Evolutionary conservation across 306 rosid genomes (phyloP).

Genomic region (Oxytropis ochrocephala): DNA sequence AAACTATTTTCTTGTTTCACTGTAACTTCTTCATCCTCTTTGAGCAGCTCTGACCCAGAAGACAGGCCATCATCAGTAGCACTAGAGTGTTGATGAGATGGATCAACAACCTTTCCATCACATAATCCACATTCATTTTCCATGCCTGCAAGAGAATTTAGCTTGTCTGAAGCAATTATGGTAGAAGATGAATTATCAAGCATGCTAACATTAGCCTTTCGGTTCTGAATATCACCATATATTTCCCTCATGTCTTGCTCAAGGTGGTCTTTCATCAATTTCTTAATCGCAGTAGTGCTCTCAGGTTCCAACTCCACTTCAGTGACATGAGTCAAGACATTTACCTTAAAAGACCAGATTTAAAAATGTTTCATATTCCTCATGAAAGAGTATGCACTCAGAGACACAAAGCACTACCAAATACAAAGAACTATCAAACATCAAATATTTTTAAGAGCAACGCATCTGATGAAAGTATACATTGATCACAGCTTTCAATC

Average conservation of each 20-base stretch:
- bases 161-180: neutral
- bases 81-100: neutral
- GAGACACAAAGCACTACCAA: neutral
- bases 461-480: neutral
- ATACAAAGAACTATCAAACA: neutral
- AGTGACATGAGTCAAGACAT: constrained; percentile 63
- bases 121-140: neutral
- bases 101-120: constrained; percentile 7
- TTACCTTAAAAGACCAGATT: constrained; percentile 41
- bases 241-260: constrained; percentile 57
- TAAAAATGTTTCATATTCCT: neutral
- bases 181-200: neutral
- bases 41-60: neutral
- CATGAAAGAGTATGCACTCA: neutral
- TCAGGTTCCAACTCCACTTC: constrained; percentile 20
- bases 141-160: neutral
- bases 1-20: neutral
- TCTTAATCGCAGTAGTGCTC: constrained; percentile 11
- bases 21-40: neutral
- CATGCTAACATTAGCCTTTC: neutral
- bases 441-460: neutral
- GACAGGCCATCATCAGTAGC: neutral
- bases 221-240: neutral
- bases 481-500: neutral
- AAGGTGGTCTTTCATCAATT: constrained; percentile 34